Conservation (phyloP, 108 stramenopile genomes). For the Cyclostephanos tholiformis region DNA sequence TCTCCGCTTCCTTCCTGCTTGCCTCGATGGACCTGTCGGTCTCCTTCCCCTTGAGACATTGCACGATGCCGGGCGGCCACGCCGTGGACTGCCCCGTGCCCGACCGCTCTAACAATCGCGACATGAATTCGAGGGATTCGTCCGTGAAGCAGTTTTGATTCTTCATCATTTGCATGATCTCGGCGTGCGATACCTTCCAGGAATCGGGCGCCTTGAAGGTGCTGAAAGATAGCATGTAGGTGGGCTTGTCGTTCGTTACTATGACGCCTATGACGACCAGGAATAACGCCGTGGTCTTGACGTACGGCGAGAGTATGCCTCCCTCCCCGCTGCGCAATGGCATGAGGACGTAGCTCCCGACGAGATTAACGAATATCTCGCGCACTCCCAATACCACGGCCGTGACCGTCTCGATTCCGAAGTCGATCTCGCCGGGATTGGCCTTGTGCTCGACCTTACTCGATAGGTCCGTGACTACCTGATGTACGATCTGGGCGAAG, state of each 20-base stretch:
- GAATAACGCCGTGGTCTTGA: slow-evolving; percentile 75
- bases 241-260: slow-evolving; percentile 77
- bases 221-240: slow-evolving; percentile 92
- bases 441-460: slow-evolving; percentile 43
- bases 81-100: slow-evolving; percentile 94
- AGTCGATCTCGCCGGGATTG: slow-evolving; percentile 53
- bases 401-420: slow-evolving; percentile 59
- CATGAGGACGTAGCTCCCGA: slow-evolving; percentile 52
- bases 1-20: slow-evolving; percentile 91
- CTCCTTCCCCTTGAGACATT: slow-evolving; percentile 69
- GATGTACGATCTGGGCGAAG: slow-evolving; percentile 73
- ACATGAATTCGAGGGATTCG: slow-evolving; percentile 87
- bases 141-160: slow-evolving; percentile 92
- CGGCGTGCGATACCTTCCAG: slow-evolving; percentile 89
- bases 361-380: slow-evolving; percentile 58
- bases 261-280: slow-evolving; percentile 70
- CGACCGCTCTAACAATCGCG: slow-evolving; percentile 85
- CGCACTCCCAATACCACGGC: slow-evolving; percentile 59
- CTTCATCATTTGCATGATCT: slow-evolving; percentile 92
- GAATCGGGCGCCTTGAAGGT: slow-evolving; percentile 93
- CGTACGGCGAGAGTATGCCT: slow-evolving; percentile 68
- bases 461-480: slow-evolving; percentile 71
- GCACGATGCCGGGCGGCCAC: slow-evolving; percentile 96
- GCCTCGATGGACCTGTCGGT: slow-evolving; percentile 89
- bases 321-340: slow-evolving; percentile 55